Evolutionary conservation across 352 stramenopile genomes (phyloP).

Genomic region (Pythium periplocum): DNA sequence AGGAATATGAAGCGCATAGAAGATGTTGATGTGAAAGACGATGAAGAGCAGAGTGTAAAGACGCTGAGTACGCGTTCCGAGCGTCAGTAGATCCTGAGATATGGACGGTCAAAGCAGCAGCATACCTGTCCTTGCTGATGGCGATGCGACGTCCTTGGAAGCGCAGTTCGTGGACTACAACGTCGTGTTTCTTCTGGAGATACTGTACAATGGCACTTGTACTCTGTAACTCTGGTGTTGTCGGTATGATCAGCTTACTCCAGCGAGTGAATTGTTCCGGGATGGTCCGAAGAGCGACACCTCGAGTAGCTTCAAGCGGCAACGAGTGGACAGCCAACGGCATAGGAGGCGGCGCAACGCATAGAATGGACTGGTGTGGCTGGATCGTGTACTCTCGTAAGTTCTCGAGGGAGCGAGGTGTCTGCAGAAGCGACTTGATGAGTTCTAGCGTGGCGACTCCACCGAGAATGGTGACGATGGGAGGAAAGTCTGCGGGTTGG

Average conservation of each 20-base stretch:
- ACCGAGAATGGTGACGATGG: slow-evolving; percentile 22
- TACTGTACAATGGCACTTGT: slow-evolving; percentile 20
- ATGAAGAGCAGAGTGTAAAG: too few relatives aligned
- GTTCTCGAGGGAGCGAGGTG: too few relatives aligned
- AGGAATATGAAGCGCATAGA: slow-evolving; percentile 21
- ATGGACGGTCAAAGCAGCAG: not conserved
- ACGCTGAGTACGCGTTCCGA: too few relatives aligned
- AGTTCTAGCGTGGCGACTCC: slow-evolving; percentile 22
- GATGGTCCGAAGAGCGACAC: slow-evolving; percentile 17
- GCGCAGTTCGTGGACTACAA: slow-evolving; percentile 2
- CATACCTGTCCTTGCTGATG: slow-evolving; percentile 3
- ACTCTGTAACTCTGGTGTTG: slow-evolving; percentile 17
- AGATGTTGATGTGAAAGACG: not conserved
- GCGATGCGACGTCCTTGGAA: slow-evolving; percentile 3
- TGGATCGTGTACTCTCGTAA: too few relatives aligned
- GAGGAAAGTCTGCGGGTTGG: slow-evolving; percentile 8
- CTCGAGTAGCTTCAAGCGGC: slow-evolving; percentile 24
- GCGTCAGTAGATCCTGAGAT: too few relatives aligned
- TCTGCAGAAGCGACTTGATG: slow-evolving; percentile 10
- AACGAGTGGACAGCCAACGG: slow-evolving; percentile 17
- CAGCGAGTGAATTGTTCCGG: slow-evolving; percentile 28
- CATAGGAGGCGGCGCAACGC: not conserved
- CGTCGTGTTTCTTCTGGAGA: slow-evolving; percentile 14
- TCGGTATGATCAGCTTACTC: slow-evolving; percentile 27
- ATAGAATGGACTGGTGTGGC: not conserved